Percentiles rank a stretch among this genome's conserved stretches.
These are phyloP conservation scores for Leptographium lundbergii DNA, from an alignment of 2,329 filamentous ascomycete genomes.

Conservation along the genomic window DNA sequence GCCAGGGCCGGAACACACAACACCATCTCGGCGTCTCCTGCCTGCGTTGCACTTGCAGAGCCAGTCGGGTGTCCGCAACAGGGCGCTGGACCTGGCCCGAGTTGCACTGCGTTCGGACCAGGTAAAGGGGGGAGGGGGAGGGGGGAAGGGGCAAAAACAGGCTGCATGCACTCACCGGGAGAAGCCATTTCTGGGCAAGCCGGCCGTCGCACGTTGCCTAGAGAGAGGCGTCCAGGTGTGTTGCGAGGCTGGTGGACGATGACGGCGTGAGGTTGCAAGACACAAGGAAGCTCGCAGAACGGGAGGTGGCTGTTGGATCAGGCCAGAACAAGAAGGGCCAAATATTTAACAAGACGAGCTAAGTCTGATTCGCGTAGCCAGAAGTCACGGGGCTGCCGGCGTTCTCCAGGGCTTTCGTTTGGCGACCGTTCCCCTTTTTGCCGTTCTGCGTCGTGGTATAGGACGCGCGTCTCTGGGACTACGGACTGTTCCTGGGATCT, in stretches of 20 bases:
- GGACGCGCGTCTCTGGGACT: not conserved
- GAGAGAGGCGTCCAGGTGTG: too few species aligned
- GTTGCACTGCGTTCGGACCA: not conserved
- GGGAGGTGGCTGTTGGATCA: not conserved
- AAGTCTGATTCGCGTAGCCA: not conserved
- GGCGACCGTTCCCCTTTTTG: not conserved
- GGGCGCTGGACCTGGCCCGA: too few species aligned
- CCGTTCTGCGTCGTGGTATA: not conserved
- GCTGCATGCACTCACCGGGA: not conserved
- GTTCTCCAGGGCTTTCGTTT: not conserved
- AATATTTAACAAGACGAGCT: not conserved
- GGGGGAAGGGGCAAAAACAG: not conserved
- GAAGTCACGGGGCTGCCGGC: not conserved
- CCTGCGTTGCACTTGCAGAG: not conserved
- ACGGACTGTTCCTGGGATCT: not conserved
- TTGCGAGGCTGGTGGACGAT: not conserved
- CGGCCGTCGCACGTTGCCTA: not conserved
- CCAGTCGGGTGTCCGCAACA: not conserved
- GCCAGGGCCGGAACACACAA: not conserved
- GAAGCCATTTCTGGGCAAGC: not conserved
- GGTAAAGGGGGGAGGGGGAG: not conserved
- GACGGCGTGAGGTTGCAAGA: too few species aligned
- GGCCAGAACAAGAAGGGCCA: not conserved
- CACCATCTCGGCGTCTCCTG: not conserved
- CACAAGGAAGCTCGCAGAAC: too few species aligned